Evolutionary conservation across 192 early-diverging fungal genomes (phyloP).

Genomic region (Coemansia sp.): DNA sequence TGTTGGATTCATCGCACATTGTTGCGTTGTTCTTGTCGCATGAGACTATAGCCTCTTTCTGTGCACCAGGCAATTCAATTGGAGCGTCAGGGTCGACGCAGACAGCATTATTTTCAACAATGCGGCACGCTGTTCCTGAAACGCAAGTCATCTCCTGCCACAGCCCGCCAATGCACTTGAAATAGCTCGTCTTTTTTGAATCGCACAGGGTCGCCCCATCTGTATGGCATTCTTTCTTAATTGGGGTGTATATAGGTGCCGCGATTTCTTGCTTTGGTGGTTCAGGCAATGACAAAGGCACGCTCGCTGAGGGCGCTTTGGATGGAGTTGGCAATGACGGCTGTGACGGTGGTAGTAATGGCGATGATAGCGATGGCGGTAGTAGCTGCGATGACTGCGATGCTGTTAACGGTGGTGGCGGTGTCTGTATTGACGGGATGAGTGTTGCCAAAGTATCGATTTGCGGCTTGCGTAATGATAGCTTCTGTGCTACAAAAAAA

Average conservation of each 20-base stretch:
- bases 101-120: conserved; percentile 25
- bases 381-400: background rate
- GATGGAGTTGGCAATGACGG: background rate
- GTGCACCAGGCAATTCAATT: conserved; percentile 3
- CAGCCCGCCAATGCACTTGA: conserved; percentile 22
- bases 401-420: conserved; percentile 1
- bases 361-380: background rate
- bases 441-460: too few relatives aligned
- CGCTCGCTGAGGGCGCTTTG: conserved; percentile 4
- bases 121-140: conserved; percentile 30
- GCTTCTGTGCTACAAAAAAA: conserved; percentile 1
- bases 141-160: conserved; percentile 33
- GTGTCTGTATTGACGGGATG: background rate
- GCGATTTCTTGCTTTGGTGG: too few relatives aligned
- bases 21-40: conserved; percentile 38
- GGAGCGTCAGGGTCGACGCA: conserved; percentile 34
- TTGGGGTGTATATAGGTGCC: too few relatives aligned
- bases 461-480: conserved; percentile 1
- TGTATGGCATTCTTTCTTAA: conserved; percentile 13
- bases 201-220: conserved; percentile 33
- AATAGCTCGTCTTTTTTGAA: conserved; percentile 20
- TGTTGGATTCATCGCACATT: conserved; percentile 29
- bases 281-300: too few relatives aligned
- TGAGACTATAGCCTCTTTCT: background rate
- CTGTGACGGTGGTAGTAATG: background rate